Evolutionary conservation across 768 basidiomycete genomes (phyloP).

Genomic region (Tricholoma bakamatsutake): DNA sequence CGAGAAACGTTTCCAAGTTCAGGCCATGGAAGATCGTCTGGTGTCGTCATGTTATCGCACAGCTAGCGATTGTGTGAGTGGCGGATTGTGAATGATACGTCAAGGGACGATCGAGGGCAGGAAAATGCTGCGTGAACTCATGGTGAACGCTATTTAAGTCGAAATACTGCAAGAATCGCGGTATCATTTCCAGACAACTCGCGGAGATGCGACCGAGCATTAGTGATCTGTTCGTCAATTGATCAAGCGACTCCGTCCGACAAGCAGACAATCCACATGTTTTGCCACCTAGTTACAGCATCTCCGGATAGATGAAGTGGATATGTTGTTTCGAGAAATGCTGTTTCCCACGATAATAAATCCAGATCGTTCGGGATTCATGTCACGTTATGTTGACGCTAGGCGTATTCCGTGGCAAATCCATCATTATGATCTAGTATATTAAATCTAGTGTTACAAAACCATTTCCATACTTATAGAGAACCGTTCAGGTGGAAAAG

Average conservation of each 20-base stretch:
- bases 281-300: background rate
- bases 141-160: background rate
- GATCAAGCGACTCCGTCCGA: background rate
- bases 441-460: background rate
- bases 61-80: constrained; percentile 8
- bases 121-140: constrained; percentile 10
- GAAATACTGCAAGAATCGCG: background rate
- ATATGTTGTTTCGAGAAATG: background rate
- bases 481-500: constrained; percentile 46
- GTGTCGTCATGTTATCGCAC: constrained; percentile 39
- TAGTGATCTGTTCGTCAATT: background rate
- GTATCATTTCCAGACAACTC: background rate
- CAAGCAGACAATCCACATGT: background rate
- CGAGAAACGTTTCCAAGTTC: constrained; percentile 82
- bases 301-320: background rate
- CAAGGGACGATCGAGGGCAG: constrained; percentile 13
- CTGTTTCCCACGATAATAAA: constrained; percentile 1
- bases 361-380: background rate
- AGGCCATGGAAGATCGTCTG: constrained; percentile 83
- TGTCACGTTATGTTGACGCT: background rate
- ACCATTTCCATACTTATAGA: background rate
- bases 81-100: constrained; percentile 13
- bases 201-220: constrained; percentile 1
- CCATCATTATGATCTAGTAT: background rate
- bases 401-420: background rate